Conservation (phyloP, 2,329 filamentous ascomycete genomes). For the Epichloe amarillans region DNA sequence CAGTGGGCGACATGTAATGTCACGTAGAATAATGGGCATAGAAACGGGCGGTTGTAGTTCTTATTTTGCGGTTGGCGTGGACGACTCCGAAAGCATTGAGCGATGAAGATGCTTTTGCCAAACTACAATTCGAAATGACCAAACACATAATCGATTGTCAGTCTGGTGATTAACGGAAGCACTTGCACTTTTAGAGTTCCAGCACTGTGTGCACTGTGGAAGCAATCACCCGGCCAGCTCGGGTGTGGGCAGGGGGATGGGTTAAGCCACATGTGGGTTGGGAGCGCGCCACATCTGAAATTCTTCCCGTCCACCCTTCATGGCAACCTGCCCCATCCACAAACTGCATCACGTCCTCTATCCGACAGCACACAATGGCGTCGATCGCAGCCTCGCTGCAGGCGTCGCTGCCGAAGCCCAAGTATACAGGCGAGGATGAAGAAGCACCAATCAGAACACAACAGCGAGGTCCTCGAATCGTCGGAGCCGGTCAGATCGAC, state of each 20-base stretch:
- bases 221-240: background rate
- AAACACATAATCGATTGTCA: background rate
- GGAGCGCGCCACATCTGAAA: conserved; percentile 17
- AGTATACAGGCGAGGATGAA: conserved; percentile 82
- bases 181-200: background rate
- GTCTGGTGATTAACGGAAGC: too few species aligned
- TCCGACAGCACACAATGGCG: conserved; percentile 34
- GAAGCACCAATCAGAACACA: conserved; percentile 58
- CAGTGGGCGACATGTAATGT: conserved; percentile 14
- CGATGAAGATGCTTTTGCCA: background rate
- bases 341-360: conserved; percentile 11
- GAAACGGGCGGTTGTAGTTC: conserved; percentile 2
- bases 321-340: conserved; percentile 5
- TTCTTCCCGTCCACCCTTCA: conserved; percentile 14
- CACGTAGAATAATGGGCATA: conserved; percentile 12
- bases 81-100: background rate
- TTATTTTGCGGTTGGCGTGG: background rate
- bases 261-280: conserved; percentile 15
- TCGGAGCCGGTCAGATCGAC: conserved; percentile 68
- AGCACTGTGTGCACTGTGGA: background rate
- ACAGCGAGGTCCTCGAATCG: conserved; percentile 68
- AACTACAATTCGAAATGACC: background rate
- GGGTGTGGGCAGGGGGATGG: background rate
- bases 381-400: conserved; percentile 61
- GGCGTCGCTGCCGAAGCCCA: conserved; percentile 73